Percentiles rank a stretch among this genome's conserved stretches.
Conservation (phyloP, 345 rosid genomes). For the Brassica nigra region DNA sequence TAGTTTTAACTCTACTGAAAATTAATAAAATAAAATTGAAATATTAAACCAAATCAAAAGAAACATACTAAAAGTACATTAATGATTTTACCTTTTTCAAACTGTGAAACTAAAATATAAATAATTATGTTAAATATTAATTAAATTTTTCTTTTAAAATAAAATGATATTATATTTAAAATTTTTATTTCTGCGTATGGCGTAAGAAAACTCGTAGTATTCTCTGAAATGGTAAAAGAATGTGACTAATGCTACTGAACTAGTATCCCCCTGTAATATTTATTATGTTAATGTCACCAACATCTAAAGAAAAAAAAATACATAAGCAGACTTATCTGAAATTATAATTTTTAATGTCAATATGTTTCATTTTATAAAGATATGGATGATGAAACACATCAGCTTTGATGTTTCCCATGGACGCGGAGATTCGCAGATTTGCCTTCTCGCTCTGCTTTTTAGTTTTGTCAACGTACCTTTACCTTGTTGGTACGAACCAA, state of each 20-base stretch:
- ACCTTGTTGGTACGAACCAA: slow-evolving; percentile 30
- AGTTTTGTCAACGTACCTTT: slow-evolving; percentile 38
- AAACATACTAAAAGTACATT: too few relatives aligned
- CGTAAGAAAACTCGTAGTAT: too few relatives aligned
- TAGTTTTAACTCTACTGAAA: too few relatives aligned
- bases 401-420: slow-evolving; percentile 27
- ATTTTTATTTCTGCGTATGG: too few relatives aligned
- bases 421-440: slow-evolving; percentile 43
- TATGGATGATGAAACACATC: slow-evolving; percentile 29
- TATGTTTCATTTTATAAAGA: slow-evolving; percentile 26
- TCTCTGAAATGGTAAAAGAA: not conserved
- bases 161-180: too few relatives aligned
- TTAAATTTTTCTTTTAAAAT: too few relatives aligned
- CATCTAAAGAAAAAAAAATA: not conserved
- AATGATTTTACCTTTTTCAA: too few relatives aligned
- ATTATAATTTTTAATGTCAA: slow-evolving; percentile 19
- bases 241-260: slow-evolving; percentile 7
- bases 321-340: slow-evolving; percentile 6
- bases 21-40: too few relatives aligned
- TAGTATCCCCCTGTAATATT: not conserved
- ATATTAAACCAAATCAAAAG: too few relatives aligned
- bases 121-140: too few relatives aligned
- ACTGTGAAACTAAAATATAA: too few relatives aligned
- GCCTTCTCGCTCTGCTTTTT: slow-evolving; percentile 39
- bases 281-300: slow-evolving; percentile 5